Conservation (phyloP, 2,329 filamentous ascomycete genomes). For the Penicillium sp. region DNA sequence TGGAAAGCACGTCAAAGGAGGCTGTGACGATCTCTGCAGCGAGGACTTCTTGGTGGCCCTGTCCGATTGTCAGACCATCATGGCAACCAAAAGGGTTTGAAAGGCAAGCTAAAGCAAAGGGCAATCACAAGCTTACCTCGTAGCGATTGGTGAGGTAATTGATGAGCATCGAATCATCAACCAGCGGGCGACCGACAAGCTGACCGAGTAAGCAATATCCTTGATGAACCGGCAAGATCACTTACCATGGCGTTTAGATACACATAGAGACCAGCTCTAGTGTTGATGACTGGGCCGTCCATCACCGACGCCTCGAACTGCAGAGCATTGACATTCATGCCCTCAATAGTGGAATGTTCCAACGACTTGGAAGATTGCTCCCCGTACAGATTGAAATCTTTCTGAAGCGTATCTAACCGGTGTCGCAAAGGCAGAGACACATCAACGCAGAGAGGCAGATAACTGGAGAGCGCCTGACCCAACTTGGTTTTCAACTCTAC, state of each 20-base stretch:
- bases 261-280: slow-evolving; percentile 76
- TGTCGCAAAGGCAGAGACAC: slow-evolving; percentile 39
- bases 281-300: slow-evolving; percentile 68
- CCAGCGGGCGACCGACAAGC: slow-evolving; percentile 74
- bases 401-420: slow-evolving; percentile 39
- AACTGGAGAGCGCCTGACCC: slow-evolving; percentile 38
- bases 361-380: slow-evolving; percentile 42
- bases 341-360: slow-evolving; percentile 41
- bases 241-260: slow-evolving; percentile 74
- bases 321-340: slow-evolving; percentile 45
- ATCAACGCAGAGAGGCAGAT: slow-evolving; percentile 39
- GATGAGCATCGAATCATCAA: slow-evolving; percentile 75
- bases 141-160: slow-evolving; percentile 82
- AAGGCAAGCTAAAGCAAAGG: background rate
- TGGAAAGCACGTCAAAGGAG: slow-evolving; percentile 84
- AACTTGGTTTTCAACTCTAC: slow-evolving; percentile 36
- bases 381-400: slow-evolving; percentile 40
- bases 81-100: background rate
- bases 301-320: slow-evolving; percentile 53
- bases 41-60: slow-evolving; percentile 72
- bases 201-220: slow-evolving; percentile 42
- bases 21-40: slow-evolving; percentile 80
- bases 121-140: slow-evolving; percentile 52
- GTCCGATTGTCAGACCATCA: background rate
- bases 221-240: background rate